These are phyloP conservation scores for Helotiales sp. DNA, from an alignment of 2,329 filamentous ascomycete genomes.

Conservation along the genomic window DNA sequence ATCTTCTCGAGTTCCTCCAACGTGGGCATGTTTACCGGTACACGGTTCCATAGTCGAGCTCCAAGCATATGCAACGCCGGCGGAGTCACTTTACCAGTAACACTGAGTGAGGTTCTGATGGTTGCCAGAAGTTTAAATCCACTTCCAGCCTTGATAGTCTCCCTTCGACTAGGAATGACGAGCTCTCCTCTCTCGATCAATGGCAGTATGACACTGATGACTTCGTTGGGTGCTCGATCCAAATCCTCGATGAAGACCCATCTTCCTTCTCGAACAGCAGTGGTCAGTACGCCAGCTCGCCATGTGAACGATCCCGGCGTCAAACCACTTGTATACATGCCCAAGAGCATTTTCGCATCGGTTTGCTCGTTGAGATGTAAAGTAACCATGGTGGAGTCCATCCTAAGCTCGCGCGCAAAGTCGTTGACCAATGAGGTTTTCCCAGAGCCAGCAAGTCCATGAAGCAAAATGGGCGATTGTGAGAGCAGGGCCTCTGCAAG, in stretches of 20 bases:
- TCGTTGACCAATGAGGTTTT: conserved; percentile 88
- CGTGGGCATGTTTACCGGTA: conserved; percentile 67
- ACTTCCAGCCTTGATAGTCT: conserved; percentile 77
- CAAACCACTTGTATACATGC: conserved; percentile 87
- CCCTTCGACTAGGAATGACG: conserved; percentile 83
- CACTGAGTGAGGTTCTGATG: conserved; percentile 73
- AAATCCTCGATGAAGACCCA: conserved; percentile 98
- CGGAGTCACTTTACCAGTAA: conserved; percentile 64
- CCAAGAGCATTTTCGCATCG: conserved; percentile 93
- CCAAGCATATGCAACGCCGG: conserved; percentile 74
- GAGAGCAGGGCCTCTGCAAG: conserved; percentile 69
- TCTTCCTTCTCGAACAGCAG: conserved; percentile 87
- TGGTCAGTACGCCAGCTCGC: conserved; percentile 90
- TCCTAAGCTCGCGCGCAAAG: conserved; percentile 76
- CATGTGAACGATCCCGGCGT: conserved; percentile 89
- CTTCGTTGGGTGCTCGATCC: conserved; percentile 90
- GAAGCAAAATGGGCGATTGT: conserved; percentile 72
- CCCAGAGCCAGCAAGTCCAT: conserved; percentile 81
- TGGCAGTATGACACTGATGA: conserved; percentile 88
- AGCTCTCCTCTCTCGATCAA: conserved; percentile 92
- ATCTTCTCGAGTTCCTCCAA: conserved; percentile 73
- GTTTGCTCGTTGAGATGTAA: conserved; percentile 97
- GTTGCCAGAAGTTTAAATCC: conserved; percentile 93
- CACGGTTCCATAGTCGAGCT: conserved; percentile 78
- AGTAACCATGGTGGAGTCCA: conserved; percentile 82